Conservation (phyloP, 1,284 basidiomycete genomes). For the Trichosporon coremiiforme region DNA sequence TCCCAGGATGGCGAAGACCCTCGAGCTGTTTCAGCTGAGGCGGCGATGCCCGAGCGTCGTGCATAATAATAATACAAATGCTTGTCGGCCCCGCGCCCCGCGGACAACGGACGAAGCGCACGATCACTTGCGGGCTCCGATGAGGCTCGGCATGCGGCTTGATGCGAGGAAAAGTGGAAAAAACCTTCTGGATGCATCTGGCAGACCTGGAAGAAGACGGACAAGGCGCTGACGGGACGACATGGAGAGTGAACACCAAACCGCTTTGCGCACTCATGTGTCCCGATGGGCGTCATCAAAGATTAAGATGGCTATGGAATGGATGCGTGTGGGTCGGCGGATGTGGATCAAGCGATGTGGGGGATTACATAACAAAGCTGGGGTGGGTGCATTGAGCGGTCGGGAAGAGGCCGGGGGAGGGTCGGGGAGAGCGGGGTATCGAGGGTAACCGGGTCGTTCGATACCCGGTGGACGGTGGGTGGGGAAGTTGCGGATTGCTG, state of each 20-base stretch:
- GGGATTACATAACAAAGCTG: not conserved
- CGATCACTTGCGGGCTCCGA: not conserved
- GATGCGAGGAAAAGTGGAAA: not conserved
- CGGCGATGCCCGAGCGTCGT: not conserved
- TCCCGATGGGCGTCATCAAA: too few species aligned
- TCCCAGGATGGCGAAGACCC: not conserved
- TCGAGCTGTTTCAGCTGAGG: not conserved
- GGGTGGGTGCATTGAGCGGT: not conserved
- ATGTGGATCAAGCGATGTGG: not conserved
- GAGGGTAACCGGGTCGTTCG: constrained; percentile 1
- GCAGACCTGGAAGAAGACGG: not conserved
- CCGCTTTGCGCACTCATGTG: not conserved
- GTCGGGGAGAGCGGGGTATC: not conserved
- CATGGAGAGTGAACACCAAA: not conserved
- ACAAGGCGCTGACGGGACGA: not conserved
- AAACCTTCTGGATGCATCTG: not conserved
- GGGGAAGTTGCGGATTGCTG: constrained; percentile 8
- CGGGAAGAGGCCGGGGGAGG: not conserved
- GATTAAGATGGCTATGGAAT: not conserved
- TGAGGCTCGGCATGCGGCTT: not conserved
- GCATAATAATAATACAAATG: not conserved
- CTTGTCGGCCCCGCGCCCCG: not conserved
- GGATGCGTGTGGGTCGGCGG: not conserved
- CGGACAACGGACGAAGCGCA: not conserved
- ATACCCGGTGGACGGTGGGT: constrained; percentile 11